phyloP scores from a whole-genome alignment of 768 basidiomycete species.

The Polyporus arcularius region DNA sequence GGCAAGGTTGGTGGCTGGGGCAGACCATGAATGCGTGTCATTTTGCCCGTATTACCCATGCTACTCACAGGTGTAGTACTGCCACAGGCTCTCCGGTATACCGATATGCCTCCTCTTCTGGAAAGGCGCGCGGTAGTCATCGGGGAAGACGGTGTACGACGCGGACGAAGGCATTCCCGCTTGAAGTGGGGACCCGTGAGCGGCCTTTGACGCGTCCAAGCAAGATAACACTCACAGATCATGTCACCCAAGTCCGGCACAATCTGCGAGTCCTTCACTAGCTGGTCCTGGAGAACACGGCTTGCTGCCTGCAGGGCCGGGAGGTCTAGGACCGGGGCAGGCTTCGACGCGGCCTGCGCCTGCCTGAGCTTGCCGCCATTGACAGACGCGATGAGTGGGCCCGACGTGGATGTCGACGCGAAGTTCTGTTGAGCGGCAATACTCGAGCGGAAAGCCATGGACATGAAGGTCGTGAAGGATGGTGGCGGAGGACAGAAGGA shows the following conservation, averaged over 20 bases:
- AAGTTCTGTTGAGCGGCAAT: conserved; percentile 13
- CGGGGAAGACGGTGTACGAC: conserved; percentile 76
- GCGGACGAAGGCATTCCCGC: conserved; percentile 70
- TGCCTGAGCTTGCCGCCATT: conserved; percentile 18
- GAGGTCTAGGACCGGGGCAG: conserved; percentile 51
- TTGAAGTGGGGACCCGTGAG: conserved; percentile 25
- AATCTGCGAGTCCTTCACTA: conserved; percentile 70
- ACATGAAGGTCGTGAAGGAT: background rate
- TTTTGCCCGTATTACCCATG: background rate
- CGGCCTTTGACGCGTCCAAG: background rate
- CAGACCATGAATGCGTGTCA: conserved; percentile 19
- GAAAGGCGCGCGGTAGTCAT: conserved; percentile 77
- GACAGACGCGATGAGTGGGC: conserved; percentile 10
- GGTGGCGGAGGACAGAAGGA: conserved; percentile 18
- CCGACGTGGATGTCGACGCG: conserved; percentile 15
- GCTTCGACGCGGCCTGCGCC: conserved; percentile 22
- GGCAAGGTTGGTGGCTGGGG: conserved; percentile 61
- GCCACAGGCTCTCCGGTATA: conserved; percentile 78
- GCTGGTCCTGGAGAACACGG: conserved; percentile 64
- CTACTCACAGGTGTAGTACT: conserved; percentile 68
- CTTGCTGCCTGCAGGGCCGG: conserved; percentile 65
- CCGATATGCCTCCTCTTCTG: conserved; percentile 75
- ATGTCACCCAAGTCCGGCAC: conserved; percentile 78
- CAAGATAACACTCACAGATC: conserved; percentile 7
- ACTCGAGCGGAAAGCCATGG: conserved; percentile 15